Conservation (phyloP, 2,329 filamentous ascomycete species). For the Cytospora piceae region DNA sequence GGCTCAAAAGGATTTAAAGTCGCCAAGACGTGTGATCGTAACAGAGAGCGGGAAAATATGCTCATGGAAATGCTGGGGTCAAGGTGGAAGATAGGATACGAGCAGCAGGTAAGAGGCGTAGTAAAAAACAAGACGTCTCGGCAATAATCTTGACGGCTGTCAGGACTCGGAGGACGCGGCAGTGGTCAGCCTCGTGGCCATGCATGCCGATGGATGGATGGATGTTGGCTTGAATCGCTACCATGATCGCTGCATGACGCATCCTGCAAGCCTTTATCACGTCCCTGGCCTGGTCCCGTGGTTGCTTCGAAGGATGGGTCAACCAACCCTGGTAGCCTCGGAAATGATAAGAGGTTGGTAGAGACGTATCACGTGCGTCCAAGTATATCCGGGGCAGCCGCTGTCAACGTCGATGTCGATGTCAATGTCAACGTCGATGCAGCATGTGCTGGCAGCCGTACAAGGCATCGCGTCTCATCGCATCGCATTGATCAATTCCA, state of each 20-base stretch:
- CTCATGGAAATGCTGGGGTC: not conserved
- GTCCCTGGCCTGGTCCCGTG: conserved; percentile 9
- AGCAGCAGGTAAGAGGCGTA: not conserved
- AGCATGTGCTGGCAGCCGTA: not conserved
- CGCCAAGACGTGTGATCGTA: not conserved
- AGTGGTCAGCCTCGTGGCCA: conserved; percentile 1
- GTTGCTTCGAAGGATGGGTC: conserved; percentile 1
- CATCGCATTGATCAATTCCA: not conserved
- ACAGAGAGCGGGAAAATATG: not conserved
- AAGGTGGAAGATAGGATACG: not conserved
- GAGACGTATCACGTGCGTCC: not conserved
- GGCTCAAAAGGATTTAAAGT: conserved; percentile 7
- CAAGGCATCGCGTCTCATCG: not conserved
- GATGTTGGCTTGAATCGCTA: conserved; percentile 8
- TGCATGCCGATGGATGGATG: conserved; percentile 11
- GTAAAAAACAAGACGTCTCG: no score
- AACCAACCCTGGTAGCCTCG: not conserved
- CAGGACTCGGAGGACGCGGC: not conserved
- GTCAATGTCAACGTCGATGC: no score
- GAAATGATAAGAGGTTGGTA: not conserved
- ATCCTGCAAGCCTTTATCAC: conserved; percentile 23
- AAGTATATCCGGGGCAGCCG: not conserved
- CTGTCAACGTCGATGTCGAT: not conserved
- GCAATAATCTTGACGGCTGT: not conserved
- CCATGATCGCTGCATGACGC: conserved; percentile 15